Evolutionary conservation across 495 filamentous ascomycete species (phyloP), one percentile per base, ranked within the genome.

Genomic region (Lindgomyces ingoldianus): DNA sequence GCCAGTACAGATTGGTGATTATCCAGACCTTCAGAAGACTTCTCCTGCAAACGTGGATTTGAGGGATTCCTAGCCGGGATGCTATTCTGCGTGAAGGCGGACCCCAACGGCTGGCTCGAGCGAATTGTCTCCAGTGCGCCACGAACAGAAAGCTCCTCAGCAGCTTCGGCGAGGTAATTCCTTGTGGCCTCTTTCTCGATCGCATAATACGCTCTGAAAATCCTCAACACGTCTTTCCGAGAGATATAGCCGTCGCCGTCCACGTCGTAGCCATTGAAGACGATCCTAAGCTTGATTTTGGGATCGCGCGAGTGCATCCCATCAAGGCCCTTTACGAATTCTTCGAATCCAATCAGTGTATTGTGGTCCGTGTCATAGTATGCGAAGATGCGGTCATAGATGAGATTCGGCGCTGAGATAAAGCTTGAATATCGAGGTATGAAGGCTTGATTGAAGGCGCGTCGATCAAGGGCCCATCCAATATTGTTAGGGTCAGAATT

Each of bases 331-430:
- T 85, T 84, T 25, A 96, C 73, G 72, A 97, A 98, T 69, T 98
- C 95, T 54, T 89, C 84, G 68, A 98, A 97, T n/a, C 91, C 89
- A 69, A 99, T 96, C 10, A 95, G 76, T 9, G 88, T 90, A 70
- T 98, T 90, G 30, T 84, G 80, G 70, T 98, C 91, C 42, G 86
- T 89, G 70, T 98, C 95, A 74, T 96, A 99, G 74, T 96, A 97
- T 30, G 89, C 84, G 76, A 99, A 99, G 83, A 96, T 90, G 58
- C 94, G 88, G 76, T 98, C 93, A 70, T 96, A 93, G 45, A 98
- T 89, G 2, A 96, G 81, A 74, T 93, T 96, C 4, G 93, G 91
- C 4, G 89, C 82, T 10, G 88, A 85, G 14, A 89, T 87, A 29
- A 87, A 81, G 60, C 84, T 82, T n/a, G 89, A 86, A 2, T 86